Base-by-base conservation (phyloP, 352 stramenopile species). In the Blastocystis sp. region DNA sequence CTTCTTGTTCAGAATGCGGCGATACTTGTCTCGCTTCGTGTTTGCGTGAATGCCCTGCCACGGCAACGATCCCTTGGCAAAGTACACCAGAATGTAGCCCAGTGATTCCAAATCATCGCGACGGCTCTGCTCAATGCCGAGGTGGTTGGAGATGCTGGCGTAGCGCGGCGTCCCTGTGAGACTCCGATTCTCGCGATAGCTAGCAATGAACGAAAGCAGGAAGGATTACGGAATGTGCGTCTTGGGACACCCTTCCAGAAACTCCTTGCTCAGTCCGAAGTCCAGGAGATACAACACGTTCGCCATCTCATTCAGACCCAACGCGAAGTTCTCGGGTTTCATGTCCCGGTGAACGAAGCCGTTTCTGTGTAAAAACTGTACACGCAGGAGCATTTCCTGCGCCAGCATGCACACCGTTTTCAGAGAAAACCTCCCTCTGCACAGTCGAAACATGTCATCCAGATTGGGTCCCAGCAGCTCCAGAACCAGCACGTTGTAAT, bases 401-500 rank as follows among this genome's bases (percentile, higher is more conserved):
- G 94, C 94, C 62, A 98, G 90, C 93, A 97, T 97, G 60, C 97
- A 91, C 3, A 97, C 94, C 11, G 94, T 97, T 89, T 97, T 97
- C 52, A 90, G 28, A 86, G 94, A 93, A 89, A 98, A 98, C 34
- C 92, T 89, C 48, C 95, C 89, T 19, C 93, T 93, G 90, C 94
- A 98, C 89, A 96, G 95, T 82, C 97, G 96, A 90, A 98, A 97
- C 0, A 97, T 90, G 90, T 97, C 93, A 89, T 98, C 94, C 23
- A 97, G 89, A 19, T 94, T 98, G 4, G 96, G 96, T 17, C 97
- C 97, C 10, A 99, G 92, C 53, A 99, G 91, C 90, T 99, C 97
- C 70, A 99, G 95, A 23, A 99, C 96, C 96, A 99, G 98, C 34
- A 99, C 96, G 89, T 99, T 99, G 93, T 99, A 99, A 7, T 53